Conservation (phyloP, 495 filamentous ascomycete species). For the Penicillium cataractarum region DNA sequence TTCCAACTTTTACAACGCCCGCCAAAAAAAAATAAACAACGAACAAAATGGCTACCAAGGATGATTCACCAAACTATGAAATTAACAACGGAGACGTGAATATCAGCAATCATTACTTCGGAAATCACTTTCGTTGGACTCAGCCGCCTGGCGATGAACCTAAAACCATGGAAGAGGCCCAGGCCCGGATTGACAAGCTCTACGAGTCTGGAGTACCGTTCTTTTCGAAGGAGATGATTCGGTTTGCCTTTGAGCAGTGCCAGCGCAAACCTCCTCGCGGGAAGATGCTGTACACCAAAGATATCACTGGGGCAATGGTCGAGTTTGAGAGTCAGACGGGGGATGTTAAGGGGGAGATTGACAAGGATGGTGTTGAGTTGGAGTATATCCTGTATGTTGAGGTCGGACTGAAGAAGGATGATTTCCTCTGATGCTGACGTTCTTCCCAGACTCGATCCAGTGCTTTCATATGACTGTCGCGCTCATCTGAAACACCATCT, state of each 20-base stretch:
- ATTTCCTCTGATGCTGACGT: neutral
- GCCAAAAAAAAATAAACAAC: neutral
- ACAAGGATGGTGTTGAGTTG: neutral
- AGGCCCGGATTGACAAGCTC: conserved; percentile 19
- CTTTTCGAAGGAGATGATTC: conserved; percentile 24
- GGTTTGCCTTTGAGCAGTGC: conserved; percentile 16
- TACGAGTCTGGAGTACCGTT: conserved; percentile 21
- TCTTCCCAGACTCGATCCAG: conserved; percentile 10
- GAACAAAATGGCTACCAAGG: neutral
- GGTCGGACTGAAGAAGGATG: neutral
- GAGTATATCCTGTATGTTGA: conserved; percentile 12
- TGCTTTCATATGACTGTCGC: conserved; percentile 13
- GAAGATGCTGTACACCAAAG: conserved; percentile 14
- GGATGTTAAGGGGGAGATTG: neutral
- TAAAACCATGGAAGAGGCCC: conserved; percentile 17
- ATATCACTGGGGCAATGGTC: conserved; percentile 15
- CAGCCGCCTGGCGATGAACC: neutral
- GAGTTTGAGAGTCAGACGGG: conserved; percentile 12
- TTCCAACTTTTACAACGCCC: neutral
- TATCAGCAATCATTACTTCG: neutral
- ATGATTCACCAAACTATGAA: neutral
- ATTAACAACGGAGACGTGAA: neutral
- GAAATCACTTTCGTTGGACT: neutral
- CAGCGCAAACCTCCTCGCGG: conserved; percentile 9
- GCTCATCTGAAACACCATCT: conserved; percentile 15